A percentile compares a stretch with the other conserved stretches of the same genome.
These are phyloP conservation scores for Aureobasidium pullulans DNA, from an alignment of 2,329 filamentous ascomycete species.

Conservation along the genomic window DNA sequence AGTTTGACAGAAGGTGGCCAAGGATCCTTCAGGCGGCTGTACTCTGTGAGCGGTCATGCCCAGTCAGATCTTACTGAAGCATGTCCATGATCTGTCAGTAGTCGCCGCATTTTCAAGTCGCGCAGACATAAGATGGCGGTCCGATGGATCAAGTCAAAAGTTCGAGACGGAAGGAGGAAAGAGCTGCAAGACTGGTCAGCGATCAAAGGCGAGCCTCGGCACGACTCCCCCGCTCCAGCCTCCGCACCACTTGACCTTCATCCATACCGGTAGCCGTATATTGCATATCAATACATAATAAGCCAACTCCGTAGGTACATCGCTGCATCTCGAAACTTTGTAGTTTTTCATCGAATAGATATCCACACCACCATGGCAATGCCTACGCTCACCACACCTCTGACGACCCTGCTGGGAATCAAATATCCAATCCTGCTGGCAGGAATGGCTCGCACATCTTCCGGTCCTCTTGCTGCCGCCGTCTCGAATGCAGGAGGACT, in stretches of 20 bases:
- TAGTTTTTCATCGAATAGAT: not conserved
- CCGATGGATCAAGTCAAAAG: not conserved
- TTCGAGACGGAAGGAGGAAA: not conserved
- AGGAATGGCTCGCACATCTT: slow-evolving; percentile 84
- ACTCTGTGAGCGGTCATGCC: too few relatives aligned
- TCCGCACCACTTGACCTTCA: not conserved
- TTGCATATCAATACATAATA: not conserved
- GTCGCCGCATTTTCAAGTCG: too few relatives aligned
- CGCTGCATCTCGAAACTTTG: not conserved
- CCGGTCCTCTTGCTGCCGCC: slow-evolving; percentile 70
- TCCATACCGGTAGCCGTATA: not conserved
- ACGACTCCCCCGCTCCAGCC: not conserved
- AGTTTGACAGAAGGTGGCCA: too few relatives aligned
- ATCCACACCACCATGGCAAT: not conserved
- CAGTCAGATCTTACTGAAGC: too few relatives aligned
- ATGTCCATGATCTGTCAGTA: too few relatives aligned
- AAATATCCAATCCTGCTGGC: slow-evolving; percentile 85
- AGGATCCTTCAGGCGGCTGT: too few relatives aligned
- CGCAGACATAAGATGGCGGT: not conserved
- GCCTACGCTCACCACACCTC: slow-evolving; percentile 61
- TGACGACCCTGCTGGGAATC: slow-evolving; percentile 73
- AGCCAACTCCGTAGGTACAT: not conserved
- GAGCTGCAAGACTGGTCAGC: not conserved
- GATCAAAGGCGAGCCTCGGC: slow-evolving; percentile 3
- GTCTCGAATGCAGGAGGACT: slow-evolving; percentile 85